Conservation (phyloP, 2,329 filamentous ascomycete genomes). For the Xylaria sp. region DNA sequence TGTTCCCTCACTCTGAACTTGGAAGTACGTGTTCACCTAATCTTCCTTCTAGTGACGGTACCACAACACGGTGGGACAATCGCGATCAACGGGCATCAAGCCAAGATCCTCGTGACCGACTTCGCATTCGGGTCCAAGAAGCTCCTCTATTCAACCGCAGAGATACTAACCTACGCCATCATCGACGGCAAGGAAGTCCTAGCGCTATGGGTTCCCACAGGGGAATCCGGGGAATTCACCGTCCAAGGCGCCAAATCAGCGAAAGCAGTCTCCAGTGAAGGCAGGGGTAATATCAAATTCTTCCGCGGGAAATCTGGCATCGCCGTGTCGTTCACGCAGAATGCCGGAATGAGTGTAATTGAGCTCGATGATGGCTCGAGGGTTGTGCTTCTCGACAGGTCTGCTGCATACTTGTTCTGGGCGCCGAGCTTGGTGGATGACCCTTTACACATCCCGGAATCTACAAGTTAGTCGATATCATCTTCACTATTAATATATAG, state of each 20-base stretch:
- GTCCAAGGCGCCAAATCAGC: conserved; percentile 49
- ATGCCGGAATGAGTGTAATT: conserved; percentile 53
- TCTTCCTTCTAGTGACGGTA: conserved; percentile 48
- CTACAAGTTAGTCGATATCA: conserved; percentile 46
- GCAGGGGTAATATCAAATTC: conserved; percentile 50
- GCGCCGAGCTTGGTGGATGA: conserved; percentile 56
- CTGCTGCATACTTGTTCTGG: conserved; percentile 62
- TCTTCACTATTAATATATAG: rapidly evolving
- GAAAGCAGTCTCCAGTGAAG: conserved; percentile 45
- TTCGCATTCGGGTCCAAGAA: conserved; percentile 59
- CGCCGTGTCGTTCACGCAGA: conserved; percentile 55
- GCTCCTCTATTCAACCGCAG: conserved; percentile 61
- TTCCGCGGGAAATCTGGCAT: conserved; percentile 48
- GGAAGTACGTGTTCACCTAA: background rate
- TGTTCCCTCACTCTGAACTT: conserved; percentile 5
- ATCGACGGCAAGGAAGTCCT: conserved; percentile 55
- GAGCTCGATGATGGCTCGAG: conserved; percentile 53
- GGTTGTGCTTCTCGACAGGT: conserved; percentile 59
- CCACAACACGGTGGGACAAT: conserved; percentile 56
- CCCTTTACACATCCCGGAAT: conserved; percentile 50
- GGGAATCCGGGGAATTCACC: conserved; percentile 60
- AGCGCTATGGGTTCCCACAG: conserved; percentile 59
- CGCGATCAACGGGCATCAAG: conserved; percentile 63
- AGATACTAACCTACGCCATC: conserved; percentile 57
- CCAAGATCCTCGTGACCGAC: conserved; percentile 67